Evolutionary conservation across 805 yeast species (phyloP), one percentile per base, ranked within the genome.

Genomic region (Metschnikowia koreensis): DNA sequence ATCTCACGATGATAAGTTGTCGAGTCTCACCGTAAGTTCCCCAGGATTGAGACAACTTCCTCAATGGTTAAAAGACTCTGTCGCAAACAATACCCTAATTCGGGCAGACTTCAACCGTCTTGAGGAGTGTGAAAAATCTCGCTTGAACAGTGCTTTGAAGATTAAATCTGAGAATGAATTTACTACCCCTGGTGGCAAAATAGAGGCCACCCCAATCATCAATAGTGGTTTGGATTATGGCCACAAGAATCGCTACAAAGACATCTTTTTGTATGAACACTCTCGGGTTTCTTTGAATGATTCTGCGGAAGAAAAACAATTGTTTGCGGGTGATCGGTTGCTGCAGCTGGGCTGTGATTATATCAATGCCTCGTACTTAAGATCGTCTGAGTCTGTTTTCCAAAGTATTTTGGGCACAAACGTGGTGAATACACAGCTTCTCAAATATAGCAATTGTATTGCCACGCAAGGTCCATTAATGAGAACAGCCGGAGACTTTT

Each of bases 381-480:
- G 43, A 22, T 49, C 58, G 6, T 16, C 46, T n/a, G 26, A 44
- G 3, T 12, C 17, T 22, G 42, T 50, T 4, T 27, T 33, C 8
- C 33, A 42, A 10, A 46, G 27, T 10, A 36, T 41, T 6, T 37
- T 38, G 36, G 42, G 44, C 22, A 38, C 45, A 13, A 22, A 33
- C 4, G 11, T 15, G 9, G 49, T 60, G 12, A 27, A 29, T n/a
- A 47, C 46, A 2, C 41, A 54, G 13, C 41, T 52, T 41, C 28
- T 49, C 4, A 38, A 51, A 2, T 54, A 58, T 13, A 56, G 61
- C 46, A 57, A 58, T 15, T 86, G 82, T 61, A 87, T 92, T 60
- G 97, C 96, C 1, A 81, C 96, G 0, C 97, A 93, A 65, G 99
- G 97, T 1, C 99, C 99, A 1, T 67, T 88, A 55, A 65, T 66